Percentiles rank a stretch among this genome's conserved stretches.
These are phyloP conservation scores for Verticillium alfalfae DNA, from an alignment of 2,329 filamentous ascomycete genomes.

Conservation along the genomic window DNA sequence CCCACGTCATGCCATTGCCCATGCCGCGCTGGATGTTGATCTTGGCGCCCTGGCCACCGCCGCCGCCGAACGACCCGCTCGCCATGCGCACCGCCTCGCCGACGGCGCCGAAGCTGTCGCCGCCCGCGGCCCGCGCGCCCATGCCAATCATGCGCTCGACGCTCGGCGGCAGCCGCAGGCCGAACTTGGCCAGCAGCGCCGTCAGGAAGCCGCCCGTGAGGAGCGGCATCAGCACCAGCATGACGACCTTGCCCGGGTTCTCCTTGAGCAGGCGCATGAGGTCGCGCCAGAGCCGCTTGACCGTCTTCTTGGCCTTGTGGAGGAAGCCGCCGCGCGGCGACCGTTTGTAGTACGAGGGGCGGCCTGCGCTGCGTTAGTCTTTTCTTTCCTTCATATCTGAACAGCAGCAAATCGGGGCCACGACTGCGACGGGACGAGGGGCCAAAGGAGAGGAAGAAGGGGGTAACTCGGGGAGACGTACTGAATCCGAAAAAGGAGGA, in stretches of 20 bases:
- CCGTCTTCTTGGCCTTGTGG: slow-evolving; percentile 64
- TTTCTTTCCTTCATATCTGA: background rate
- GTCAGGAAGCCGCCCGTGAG: slow-evolving; percentile 77
- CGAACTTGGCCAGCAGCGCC: slow-evolving; percentile 72
- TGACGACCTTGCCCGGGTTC: slow-evolving; percentile 82
- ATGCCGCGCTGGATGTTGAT: slow-evolving; percentile 27
- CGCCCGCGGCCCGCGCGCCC: slow-evolving; percentile 41
- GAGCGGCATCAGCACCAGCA: slow-evolving; percentile 81
- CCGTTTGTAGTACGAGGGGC: slow-evolving; percentile 68
- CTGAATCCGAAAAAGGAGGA: slow-evolving; percentile 41
- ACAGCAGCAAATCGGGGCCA: too few relatives aligned
- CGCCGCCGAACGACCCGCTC: slow-evolving; percentile 20
- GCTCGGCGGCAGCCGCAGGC: slow-evolving; percentile 65
- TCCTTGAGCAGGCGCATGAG: slow-evolving; percentile 75
- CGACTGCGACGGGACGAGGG: background rate
- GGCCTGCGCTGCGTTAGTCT: slow-evolving; percentile 24
- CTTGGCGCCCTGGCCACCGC: slow-evolving; percentile 11
- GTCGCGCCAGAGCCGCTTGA: slow-evolving; percentile 75
- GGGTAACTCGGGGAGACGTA: slow-evolving; percentile 14
- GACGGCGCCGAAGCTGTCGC: slow-evolving; percentile 43
- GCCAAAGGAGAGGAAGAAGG: background rate
- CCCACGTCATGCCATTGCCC: slow-evolving; percentile 28
- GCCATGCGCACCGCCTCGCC: slow-evolving; percentile 52
- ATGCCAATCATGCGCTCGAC: slow-evolving; percentile 55
- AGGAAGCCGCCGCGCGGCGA: slow-evolving; percentile 78